Evolutionary conservation across 306 rosid species (phyloP).

Genomic region (Prunus padus): DNA sequence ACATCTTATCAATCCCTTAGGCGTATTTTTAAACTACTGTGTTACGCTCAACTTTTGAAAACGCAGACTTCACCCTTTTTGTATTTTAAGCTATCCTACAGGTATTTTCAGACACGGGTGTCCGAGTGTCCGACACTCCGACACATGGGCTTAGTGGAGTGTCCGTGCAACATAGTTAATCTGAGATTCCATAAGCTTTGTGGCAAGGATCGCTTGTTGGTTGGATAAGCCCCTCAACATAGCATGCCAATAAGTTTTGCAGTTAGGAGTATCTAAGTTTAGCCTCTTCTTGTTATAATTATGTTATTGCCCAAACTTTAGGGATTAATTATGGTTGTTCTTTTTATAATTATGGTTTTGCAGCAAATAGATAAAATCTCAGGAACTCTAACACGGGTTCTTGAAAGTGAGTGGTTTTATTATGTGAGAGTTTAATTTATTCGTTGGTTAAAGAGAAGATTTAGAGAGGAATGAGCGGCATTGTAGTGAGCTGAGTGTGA

Average conservation of each 20-base stretch:
- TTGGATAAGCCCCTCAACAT: constrained; percentile 57
- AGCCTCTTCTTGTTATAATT: not conserved
- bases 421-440: constrained; percentile 26
- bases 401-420: constrained; percentile 33
- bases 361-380: not conserved
- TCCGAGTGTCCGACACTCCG: too few relatives aligned
- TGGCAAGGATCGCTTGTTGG: constrained; percentile 61
- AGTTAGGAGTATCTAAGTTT: constrained; percentile 26
- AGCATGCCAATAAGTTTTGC: constrained; percentile 58
- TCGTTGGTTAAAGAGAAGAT: constrained; percentile 21
- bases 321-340: too few relatives aligned
- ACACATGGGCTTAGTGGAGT: too few relatives aligned
- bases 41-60: too few relatives aligned
- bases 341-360: not conserved
- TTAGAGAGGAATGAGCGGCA: constrained; percentile 6
- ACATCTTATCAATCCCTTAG: too few relatives aligned
- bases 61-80: too few relatives aligned
- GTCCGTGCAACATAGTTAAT: too few relatives aligned
- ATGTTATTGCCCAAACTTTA: too few relatives aligned
- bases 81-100: too few relatives aligned
- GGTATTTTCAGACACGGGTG: too few relatives aligned
- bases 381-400: constrained; percentile 24
- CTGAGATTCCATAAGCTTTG: too few relatives aligned
- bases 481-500: not conserved
- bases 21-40: too few relatives aligned